These are phyloP conservation scores for Penicillium arizonense DNA, from an alignment of 495 filamentous ascomycete species.

Conservation along the genomic window DNA sequence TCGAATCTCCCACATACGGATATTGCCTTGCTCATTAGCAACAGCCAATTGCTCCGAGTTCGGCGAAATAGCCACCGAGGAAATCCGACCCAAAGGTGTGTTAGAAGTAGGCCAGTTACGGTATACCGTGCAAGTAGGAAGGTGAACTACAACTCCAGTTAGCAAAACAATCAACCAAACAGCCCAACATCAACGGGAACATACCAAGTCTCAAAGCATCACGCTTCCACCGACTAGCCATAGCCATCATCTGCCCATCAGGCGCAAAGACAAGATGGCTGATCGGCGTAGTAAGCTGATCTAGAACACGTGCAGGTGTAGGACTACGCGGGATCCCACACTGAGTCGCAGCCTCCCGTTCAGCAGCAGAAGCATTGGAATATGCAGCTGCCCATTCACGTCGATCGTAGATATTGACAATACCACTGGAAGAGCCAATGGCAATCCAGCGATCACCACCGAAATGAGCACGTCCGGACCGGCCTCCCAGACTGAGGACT, in stretches of 20 bases:
- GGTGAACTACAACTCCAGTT: conserved; percentile 58
- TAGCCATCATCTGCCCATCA: conserved; percentile 83
- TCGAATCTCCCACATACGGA: conserved; percentile 83
- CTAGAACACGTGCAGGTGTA: conserved; percentile 65
- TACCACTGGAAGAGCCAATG: conserved; percentile 77
- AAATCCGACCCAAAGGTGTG: conserved; percentile 85
- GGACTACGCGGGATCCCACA: conserved; percentile 60
- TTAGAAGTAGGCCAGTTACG: conserved; percentile 91
- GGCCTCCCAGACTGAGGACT: conserved; percentile 73
- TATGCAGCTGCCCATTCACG: conserved; percentile 51
- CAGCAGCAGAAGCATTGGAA: conserved; percentile 24
- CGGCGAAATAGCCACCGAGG: conserved; percentile 72
- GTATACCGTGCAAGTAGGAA: conserved; percentile 91
- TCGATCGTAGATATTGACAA: conserved; percentile 93
- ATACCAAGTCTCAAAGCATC: conserved; percentile 75
- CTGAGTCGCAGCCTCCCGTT: conserved; percentile 33
- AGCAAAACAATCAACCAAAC: conserved; percentile 1
- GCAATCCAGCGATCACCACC: conserved; percentile 89
- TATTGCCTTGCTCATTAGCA: conserved; percentile 81
- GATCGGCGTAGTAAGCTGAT: conserved; percentile 83
- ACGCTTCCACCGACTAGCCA: conserved; percentile 80
- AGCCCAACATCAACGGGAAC: conserved; percentile 11
- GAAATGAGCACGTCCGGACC: conserved; percentile 52
- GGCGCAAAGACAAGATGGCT: conserved; percentile 76
- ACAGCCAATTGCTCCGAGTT: conserved; percentile 72